Evolutionary conservation across 1,284 basidiomycete species (phyloP), one percentile per base, ranked within the genome.

Genomic region (Apiotrichum gracile): DNA sequence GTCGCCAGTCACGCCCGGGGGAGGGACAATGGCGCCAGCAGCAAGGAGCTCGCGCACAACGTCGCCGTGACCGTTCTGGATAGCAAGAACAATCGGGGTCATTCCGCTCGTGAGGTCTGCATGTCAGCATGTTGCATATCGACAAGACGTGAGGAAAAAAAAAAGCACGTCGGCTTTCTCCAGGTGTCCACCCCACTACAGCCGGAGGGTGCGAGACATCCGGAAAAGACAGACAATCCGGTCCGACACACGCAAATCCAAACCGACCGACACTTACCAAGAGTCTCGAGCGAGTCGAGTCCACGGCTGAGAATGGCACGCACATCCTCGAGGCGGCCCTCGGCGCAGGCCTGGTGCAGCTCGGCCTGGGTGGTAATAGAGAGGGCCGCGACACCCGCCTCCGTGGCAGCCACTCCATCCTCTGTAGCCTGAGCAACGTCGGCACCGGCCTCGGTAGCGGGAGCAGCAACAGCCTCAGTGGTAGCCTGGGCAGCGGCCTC

Each of bases 51-150:
- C 73, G 33, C 69, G 63, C 22, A 75, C 74, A 19, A 75, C 66
- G 22, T 75, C 74, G 55, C 61, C 61, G 49, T 75, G 68, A 47
- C 68, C 68, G 47, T 61, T 61, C 52, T 72, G 67, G 46, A 76
- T 71, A 41, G 74, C 75, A 38, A 73, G 68, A 29, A 76, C 69
- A 53, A 76, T 71, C 21, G 75, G 75, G 5, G 74, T 76, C 51
- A 70, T 70, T 8, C 73, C 74, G 22, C 70, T 72, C 38, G 58
- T 60, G 19, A 61, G 51, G 57, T 74, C 70, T 71, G 19, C 12
- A 51, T 37, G 42, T 29, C 34, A 51, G 37, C 29, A 48, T 27
- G 29, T 14, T 35, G 34, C 16, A 31, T 14, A 31, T 14, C 10
- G 3, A 7, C 34, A 2, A 17, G 16, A 8, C 34, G 14, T 35